Conservation (phyloP, 108 stramenopile species). For the Fragilaria radians region DNA sequence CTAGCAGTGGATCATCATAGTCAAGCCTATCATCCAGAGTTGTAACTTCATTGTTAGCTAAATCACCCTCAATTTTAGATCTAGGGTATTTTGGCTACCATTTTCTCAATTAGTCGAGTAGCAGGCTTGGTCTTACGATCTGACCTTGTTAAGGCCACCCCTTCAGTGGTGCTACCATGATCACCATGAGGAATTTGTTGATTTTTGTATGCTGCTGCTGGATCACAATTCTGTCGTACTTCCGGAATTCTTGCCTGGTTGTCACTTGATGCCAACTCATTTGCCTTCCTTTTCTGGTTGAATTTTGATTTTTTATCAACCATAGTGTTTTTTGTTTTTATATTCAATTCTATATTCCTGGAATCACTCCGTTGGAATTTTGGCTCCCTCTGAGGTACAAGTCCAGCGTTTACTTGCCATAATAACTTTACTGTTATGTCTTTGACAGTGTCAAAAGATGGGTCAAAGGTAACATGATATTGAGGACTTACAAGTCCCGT, state of each 20-base stretch:
- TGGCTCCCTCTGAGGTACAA: not conserved
- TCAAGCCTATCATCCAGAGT: not conserved
- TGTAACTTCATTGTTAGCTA: not conserved
- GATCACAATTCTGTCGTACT: not conserved
- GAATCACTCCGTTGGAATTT: too few species aligned
- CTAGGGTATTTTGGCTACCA: not conserved
- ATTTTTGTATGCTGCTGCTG: not conserved
- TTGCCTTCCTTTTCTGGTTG: not conserved
- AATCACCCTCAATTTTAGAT: not conserved
- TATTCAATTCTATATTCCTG: too few species aligned
- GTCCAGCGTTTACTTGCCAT: not conserved
- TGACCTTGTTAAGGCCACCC: not conserved
- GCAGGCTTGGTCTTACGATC: not conserved
- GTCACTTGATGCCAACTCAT: not conserved
- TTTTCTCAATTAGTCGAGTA: not conserved
- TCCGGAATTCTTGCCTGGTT: not conserved
- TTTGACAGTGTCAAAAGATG: constrained; percentile 22
- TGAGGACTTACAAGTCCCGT: constrained; percentile 23
- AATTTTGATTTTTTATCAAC: not conserved
- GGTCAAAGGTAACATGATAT: constrained; percentile 19
- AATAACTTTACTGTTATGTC: not conserved
- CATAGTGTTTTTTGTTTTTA: too few species aligned
- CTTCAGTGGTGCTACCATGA: too few species aligned
- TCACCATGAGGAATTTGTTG: not conserved
- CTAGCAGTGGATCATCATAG: not conserved